Conservation (phyloP, 2,329 filamentous ascomycete genomes). For the Pseudocercospora fuligena region DNA sequence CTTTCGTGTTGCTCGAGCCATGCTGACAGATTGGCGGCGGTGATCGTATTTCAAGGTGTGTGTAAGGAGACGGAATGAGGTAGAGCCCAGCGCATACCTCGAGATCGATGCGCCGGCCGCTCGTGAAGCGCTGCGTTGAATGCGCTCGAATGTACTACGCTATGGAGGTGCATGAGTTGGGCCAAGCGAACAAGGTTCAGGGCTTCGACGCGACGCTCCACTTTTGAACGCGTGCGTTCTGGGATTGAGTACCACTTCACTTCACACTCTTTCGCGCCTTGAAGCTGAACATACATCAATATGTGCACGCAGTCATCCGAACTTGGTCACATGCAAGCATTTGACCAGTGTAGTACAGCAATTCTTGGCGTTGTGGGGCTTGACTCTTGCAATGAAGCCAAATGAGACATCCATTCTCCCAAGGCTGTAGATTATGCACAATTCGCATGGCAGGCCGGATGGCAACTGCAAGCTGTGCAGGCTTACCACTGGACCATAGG, state of each 20-base stretch:
- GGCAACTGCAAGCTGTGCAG: too few relatives aligned
- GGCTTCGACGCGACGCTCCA: not conserved
- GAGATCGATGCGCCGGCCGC: not conserved
- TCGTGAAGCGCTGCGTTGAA: not conserved
- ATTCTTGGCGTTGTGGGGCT: too few relatives aligned
- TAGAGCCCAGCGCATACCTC: not conserved
- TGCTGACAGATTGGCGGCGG: conserved; percentile 1
- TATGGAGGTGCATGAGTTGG: not conserved
- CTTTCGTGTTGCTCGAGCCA: conserved; percentile 20
- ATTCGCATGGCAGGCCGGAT: too few relatives aligned
- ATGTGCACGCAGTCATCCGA: too few relatives aligned
- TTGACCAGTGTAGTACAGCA: too few relatives aligned
- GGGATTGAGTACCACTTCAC: not conserved
- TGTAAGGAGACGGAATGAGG: not conserved
- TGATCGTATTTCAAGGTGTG: not conserved
- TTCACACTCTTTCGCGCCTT: too few relatives aligned
- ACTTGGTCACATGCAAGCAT: not conserved
- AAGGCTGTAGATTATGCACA: too few relatives aligned
- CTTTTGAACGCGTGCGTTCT: not conserved
- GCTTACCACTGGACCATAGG: too few relatives aligned
- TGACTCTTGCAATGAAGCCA: too few relatives aligned
- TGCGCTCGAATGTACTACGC: not conserved
- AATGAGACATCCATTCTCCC: too few relatives aligned
- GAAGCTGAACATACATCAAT: not conserved
- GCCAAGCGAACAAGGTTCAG: not conserved